Evolutionary conservation across 140 eudicot species (phyloP).

Genomic region (Oenanthe javanica): DNA sequence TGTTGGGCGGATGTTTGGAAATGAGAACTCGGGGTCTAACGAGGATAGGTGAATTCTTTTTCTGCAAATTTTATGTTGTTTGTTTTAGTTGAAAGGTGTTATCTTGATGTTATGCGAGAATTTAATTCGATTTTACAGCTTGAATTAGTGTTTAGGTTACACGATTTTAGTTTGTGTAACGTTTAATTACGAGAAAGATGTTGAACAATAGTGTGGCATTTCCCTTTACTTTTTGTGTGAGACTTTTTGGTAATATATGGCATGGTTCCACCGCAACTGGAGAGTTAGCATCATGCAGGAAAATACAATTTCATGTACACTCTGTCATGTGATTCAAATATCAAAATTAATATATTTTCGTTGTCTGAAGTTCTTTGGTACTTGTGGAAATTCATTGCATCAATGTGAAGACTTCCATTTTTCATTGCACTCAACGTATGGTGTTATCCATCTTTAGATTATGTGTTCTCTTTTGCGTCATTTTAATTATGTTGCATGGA

Average conservation of each 20-base stretch:
- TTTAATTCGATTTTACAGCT: neutral
- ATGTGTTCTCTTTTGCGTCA: neutral
- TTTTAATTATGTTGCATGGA: neutral
- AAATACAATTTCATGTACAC: too few species aligned
- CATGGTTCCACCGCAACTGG: neutral
- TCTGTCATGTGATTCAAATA: neutral
- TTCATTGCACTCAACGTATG: neutral
- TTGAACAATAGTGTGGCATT: neutral
- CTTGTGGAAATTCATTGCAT: neutral
- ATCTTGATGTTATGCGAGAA: neutral
- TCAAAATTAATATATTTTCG: neutral
- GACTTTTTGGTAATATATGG: neutral
- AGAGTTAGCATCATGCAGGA: neutral
- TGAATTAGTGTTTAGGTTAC: neutral
- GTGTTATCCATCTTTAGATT: neutral
- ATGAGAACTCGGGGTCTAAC: slow-evolving; percentile 58
- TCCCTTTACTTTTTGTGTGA: neutral
- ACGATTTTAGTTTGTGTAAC: neutral
- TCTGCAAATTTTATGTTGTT: neutral
- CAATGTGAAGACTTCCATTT: neutral
- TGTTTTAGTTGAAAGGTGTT: neutral
- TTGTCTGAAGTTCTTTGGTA: neutral
- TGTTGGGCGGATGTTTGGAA: slow-evolving; percentile 87
- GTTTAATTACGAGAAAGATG: neutral
- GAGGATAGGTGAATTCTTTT: slow-evolving; percentile 59